phyloP scores from a whole-genome alignment of 352 stramenopile genomes.

The Blastocystis sp. region DNA sequence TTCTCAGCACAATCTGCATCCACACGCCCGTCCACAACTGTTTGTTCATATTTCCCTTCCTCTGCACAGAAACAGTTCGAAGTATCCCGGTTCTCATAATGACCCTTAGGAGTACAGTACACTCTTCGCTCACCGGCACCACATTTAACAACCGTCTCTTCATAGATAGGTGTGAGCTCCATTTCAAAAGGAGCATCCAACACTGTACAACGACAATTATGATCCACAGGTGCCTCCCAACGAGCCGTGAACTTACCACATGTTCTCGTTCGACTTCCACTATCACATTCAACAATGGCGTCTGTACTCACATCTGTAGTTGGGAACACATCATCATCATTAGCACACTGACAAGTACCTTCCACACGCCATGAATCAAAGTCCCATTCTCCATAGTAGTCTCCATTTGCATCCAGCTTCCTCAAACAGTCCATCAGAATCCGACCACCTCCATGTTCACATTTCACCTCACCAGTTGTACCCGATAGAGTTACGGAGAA shows the following conservation, averaged over 20 bases:
- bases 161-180: background rate
- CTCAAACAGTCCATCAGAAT: conserved; percentile 24
- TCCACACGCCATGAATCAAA: background rate
- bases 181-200: background rate
- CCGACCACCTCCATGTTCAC: background rate
- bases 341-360: background rate
- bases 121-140: background rate
- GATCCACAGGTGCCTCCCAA: background rate
- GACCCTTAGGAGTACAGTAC: background rate
- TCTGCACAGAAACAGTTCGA: background rate
- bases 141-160: background rate
- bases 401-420: conserved; percentile 31
- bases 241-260: conserved; percentile 11
- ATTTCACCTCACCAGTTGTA: background rate
- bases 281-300: background rate
- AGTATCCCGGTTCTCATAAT: background rate
- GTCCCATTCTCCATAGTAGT: conserved; percentile 40
- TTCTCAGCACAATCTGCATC: background rate
- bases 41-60: background rate
- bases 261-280: background rate
- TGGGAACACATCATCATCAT: background rate
- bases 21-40: background rate
- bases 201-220: conserved; percentile 9
- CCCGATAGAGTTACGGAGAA: conserved; percentile 15
- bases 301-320: background rate